Evolutionary conservation across 495 filamentous ascomycete species (phyloP).

Genomic region (Pseudotulostoma volvatum): DNA sequence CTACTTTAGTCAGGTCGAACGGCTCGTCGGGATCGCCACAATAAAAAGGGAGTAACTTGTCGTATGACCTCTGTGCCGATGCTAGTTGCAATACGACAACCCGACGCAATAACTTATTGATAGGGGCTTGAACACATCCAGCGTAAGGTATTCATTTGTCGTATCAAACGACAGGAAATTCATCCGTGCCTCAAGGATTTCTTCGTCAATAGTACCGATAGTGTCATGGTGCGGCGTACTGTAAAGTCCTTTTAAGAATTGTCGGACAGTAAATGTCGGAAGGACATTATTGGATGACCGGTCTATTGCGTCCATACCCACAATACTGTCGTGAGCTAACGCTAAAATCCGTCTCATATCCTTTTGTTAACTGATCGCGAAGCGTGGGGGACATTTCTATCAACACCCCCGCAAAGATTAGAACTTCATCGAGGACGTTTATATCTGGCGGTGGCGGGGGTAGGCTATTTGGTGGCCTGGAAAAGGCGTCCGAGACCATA

Average conservation of each 20-base stretch:
- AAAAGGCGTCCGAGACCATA: too few relatives aligned
- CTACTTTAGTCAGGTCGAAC: slow-evolving; percentile 1
- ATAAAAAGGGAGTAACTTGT: slow-evolving; percentile 1
- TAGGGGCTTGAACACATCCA: neutral
- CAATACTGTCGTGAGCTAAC: neutral
- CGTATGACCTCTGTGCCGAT: neutral
- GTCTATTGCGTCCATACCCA: neutral
- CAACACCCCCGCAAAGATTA: too few relatives aligned
- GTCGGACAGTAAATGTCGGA: neutral
- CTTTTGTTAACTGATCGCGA: too few relatives aligned
- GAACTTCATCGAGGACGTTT: too few relatives aligned
- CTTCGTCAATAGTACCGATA: neutral
- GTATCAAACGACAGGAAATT: neutral
- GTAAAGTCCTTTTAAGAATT: neutral
- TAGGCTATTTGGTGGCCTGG: too few relatives aligned
- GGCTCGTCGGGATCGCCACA: neutral
- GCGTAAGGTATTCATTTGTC: neutral
- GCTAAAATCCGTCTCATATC: too few relatives aligned
- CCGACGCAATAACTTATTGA: neutral
- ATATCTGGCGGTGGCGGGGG: too few relatives aligned
- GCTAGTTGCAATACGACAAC: neutral
- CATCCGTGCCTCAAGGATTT: neutral
- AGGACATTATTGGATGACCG: neutral
- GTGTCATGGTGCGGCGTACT: neutral
- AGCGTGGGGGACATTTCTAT: too few relatives aligned